Conservation (phyloP, 306 rosid genomes). For the Cicer chorassanicum region DNA sequence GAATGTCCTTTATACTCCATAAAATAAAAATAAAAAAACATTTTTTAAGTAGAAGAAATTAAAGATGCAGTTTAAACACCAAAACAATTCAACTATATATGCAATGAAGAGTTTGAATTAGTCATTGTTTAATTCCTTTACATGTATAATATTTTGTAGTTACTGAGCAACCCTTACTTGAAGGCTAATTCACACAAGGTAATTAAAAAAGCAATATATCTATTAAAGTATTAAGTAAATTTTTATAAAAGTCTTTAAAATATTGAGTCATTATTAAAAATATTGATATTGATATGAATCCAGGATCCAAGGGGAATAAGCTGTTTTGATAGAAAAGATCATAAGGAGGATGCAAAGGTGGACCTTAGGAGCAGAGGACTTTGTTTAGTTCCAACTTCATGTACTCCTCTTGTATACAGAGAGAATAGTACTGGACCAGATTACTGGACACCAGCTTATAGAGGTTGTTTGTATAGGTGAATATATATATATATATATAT, state of each 20-base stretch:
- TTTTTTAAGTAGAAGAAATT: no score
- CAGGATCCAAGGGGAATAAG: conserved; percentile 73
- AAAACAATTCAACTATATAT: neutral
- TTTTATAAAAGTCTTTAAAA: no score
- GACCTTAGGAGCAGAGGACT: conserved; percentile 85
- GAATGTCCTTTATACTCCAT: no score
- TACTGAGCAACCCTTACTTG: conserved; percentile 79
- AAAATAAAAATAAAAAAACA: no score
- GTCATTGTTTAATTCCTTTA: conserved; percentile 8
- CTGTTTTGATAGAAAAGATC: conserved; percentile 64
- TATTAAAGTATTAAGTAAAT: neutral
- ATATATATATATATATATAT: neutral
- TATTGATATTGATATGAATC: neutral
- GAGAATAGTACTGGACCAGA: conserved; percentile 79
- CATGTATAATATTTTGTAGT: conserved; percentile 50
- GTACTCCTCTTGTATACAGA: conserved; percentile 74
- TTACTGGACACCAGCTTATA: conserved; percentile 86
- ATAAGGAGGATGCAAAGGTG: conserved; percentile 53
- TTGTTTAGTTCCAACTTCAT: conserved; percentile 86
- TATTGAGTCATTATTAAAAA: neutral
- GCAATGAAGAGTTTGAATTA: conserved; percentile 1
- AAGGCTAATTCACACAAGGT: conserved; percentile 78
- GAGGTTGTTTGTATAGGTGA: conserved; percentile 89
- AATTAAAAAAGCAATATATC: neutral
- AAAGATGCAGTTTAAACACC: neutral